Evolutionary conservation across 257 asterid genomes (phyloP).

Genomic region (Schizonepeta tenuifolia): DNA sequence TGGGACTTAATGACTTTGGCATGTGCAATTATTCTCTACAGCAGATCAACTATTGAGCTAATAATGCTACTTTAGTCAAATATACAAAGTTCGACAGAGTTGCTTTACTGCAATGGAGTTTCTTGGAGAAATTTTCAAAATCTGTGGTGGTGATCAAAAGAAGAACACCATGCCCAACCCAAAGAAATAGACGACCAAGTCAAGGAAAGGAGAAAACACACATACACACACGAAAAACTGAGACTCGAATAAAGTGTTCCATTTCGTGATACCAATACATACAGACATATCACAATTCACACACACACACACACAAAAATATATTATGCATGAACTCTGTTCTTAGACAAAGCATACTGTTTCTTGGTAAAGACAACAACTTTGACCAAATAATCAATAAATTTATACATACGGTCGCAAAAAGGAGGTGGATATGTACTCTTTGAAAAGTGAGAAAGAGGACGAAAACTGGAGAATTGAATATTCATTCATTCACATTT

Average conservation of each 20-base stretch:
- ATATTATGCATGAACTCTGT: not conserved
- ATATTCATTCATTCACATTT: not conserved
- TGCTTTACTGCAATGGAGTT: no score
- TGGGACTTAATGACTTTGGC: not conserved
- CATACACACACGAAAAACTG: not conserved
- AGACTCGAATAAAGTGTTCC: not conserved
- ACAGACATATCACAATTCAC: not conserved
- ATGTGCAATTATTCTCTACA: conserved; percentile 12
- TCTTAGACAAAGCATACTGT: not conserved
- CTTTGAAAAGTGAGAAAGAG: not conserved
- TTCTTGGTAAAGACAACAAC: not conserved
- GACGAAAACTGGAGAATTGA: not conserved
- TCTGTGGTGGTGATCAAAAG: not conserved
- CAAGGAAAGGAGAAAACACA: not conserved
- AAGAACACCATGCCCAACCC: not conserved
- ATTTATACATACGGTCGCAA: not conserved
- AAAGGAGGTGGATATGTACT: no score
- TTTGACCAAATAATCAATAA: conserved; percentile 6
- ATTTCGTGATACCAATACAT: not conserved
- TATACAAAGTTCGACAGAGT: not conserved
- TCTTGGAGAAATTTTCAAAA: not conserved
- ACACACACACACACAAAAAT: not conserved
- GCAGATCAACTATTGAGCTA: not conserved
- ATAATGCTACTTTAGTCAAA: not conserved
- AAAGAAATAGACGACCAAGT: not conserved